Evolutionary conservation across 129 eudicot genomes (phyloP), one percentile per base, ranked within the genome.

Genomic region (Glebionis coronaria): DNA sequence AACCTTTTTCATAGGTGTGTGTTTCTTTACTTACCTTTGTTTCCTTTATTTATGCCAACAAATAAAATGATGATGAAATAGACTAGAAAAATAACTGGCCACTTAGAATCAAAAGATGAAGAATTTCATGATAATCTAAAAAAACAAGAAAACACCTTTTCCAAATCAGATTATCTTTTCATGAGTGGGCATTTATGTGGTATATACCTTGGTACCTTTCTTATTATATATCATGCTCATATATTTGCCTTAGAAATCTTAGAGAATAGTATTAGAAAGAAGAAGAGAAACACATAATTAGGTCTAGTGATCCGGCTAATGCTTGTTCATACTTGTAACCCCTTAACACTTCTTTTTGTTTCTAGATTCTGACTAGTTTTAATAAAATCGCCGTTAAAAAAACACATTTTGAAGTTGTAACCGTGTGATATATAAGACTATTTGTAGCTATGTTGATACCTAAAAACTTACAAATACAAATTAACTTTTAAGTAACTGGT

Each of bases 1-100:
- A 38, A 89, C 99, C 65, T 94, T 89, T 79, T 87, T 94, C 88
- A 89, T 89, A 70, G 99, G 99, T 94, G 76, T 94, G 76, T 79
- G 82, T 46, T 65, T 14, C 75, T 60, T 51, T 27, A 40, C 65
- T n/a, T 38, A 12, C 20, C 10, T 76, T 47, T 21, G 31, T 21
- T 53, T 38, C 51, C 14, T 40, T 66, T 46, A 18, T 9, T 27
- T 65, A 52, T 53, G 38, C 25, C 4, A 58, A 65, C 58, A 60
- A 27, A 2, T 2, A 51, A 3, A 23, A 61, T 68, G 80, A 68
- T 61, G 49, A 44, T 35, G 23, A 51, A 9, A 51, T 60, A 61
- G 75, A 61, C 75, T 12, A 46, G 18, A 57, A 57, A 79, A 63
- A 62, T 73, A 73, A 67, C 35, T 55, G 55, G 65, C 73, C 46